Evolutionary conservation across 192 early-diverging fungal genomes (phyloP), one percentile per base, ranked within the genome.

Genomic region (Entophlyctis helioformis): DNA sequence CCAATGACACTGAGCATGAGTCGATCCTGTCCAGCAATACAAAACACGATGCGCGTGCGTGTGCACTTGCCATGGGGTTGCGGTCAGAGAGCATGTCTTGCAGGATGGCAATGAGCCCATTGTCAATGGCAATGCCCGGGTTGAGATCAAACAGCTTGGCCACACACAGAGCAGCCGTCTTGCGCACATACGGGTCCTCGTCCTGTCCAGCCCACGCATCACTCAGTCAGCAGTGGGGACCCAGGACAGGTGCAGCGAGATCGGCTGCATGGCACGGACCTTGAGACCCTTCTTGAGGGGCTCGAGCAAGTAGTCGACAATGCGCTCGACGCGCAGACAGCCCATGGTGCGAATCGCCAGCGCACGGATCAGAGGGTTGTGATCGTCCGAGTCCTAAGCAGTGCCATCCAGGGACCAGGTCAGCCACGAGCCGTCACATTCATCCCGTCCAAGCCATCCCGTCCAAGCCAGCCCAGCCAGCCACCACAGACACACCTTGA

Each of bases 341-440:
- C 93, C 91, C 95, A 98, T 98, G 15, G 92, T 98, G 25, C 95
- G 82, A 50, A 98, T 91, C 37, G 95, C 87, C 47, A 98, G 67
- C 1, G 93, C 91, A 23, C 95, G 76, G 46, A 95, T 95, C 20
- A 98, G 66, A 32, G 95, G 95, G 59, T 96, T 98, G 16, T 64
- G 42, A 53, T 98, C 89, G 59, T 96, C 87, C 5, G 90, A 81
- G 50, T 98, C 95, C 86, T 88, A 42, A 52, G 29, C 35, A 5
- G 37, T 25, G 16, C 22, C 56, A 35, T 35, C 1, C 9, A 10
- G 32, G 28, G 18, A 16, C 33, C 27, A 18, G n/a, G 48, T 62
- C 31, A 13, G 22, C 39, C 53, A 12, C 18, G n/a, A n/a, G n/a
- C n/a, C n/a, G n/a, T n/a, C n/a, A n/a, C n/a, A n/a, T n/a, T n/a